Evolutionary conservation across 2,329 filamentous ascomycete species (phyloP), one percentile per base, ranked within the genome.

Genomic region (Didymella pomorum): DNA sequence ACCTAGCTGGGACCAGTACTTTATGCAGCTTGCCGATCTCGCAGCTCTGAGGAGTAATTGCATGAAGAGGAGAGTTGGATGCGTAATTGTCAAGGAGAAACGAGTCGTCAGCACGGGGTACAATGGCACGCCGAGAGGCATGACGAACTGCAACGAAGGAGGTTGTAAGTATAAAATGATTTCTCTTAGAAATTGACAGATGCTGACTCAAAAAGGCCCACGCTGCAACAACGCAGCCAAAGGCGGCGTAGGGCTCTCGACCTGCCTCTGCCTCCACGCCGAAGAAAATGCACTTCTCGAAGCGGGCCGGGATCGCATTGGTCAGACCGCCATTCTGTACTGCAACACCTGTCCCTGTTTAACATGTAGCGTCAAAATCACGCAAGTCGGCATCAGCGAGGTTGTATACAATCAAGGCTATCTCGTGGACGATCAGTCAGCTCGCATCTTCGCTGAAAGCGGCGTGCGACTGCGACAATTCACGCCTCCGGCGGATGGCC

Each of bases 281-380:
- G 95, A 99, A 80, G 95, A 99, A 79, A 99, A 99, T 76, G 95
- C 95, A 1, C 83, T 99, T 57, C 83, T 99, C 10, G 95, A 99
- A 81, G 95, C 95, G 20, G 95, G 95, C 0, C 84, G 95, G 68
- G 95, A 98, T 78, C 84, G 95, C 57, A 92, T 99, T 66, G 83
- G 92, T 20, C 89, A 92, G 54, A 91, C 89, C 4, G 87, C 91
- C 35, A 90, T 92, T 48, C 81, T 99, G 25, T 99, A 97, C 79
- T 97, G 93, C 78, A 92, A 97, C 74, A 97, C 93, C 0, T 99
- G 95, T 77, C 95, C 95, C 4, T 99, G 95, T 75, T 82, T 99
- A 76, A 99, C 95, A 2, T 99, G 95, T 78, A 97, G 92, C 71
- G 96, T 99, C 81, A 99, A 99, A 81, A 98, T 99, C 71, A 91